Evolutionary conservation across 257 asterid genomes (phyloP).

Genomic region (Jacaranda copaia): DNA sequence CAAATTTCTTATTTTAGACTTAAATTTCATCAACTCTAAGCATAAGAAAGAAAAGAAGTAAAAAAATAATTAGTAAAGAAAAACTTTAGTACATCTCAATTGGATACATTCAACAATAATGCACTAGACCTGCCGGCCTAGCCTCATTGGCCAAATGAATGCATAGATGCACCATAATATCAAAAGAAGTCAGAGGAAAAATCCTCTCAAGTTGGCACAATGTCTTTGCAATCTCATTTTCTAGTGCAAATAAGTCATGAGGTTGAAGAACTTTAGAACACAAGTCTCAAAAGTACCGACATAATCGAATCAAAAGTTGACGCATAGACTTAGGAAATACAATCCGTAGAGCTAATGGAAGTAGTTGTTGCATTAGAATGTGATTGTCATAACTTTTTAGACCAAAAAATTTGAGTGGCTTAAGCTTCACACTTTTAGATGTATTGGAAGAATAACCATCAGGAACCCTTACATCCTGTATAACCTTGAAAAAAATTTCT

Average conservation of each 20-base stretch:
- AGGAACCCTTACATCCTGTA: no score
- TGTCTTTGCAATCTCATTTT: neutral
- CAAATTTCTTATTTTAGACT: neutral
- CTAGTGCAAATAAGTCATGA: neutral
- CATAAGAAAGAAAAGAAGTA: neutral
- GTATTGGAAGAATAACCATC: no score
- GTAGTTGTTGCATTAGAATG: no score
- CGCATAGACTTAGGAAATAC: no score
- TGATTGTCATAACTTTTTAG: no score
- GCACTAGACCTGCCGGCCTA: neutral
- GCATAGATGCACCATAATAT: slow-evolving; percentile 12
- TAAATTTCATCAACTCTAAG: neutral
- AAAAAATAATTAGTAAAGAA: neutral
- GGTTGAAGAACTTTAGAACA: slow-evolving; percentile 7
- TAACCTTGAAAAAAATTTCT: no score
- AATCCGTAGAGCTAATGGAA: no score
- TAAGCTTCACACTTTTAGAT: no score
- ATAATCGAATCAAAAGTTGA: no score
- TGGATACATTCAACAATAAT: slow-evolving; percentile 24
- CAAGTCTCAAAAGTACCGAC: no score
- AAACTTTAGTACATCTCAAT: slow-evolving; percentile 11
- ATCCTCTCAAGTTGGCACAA: slow-evolving; percentile 25
- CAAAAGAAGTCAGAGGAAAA: neutral
- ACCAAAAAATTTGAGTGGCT: no score
- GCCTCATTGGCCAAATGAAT: slow-evolving; percentile 16